These are phyloP conservation scores for Xylaria longipes DNA, from an alignment of 495 filamentous ascomycete species.

Conservation along the genomic window DNA sequence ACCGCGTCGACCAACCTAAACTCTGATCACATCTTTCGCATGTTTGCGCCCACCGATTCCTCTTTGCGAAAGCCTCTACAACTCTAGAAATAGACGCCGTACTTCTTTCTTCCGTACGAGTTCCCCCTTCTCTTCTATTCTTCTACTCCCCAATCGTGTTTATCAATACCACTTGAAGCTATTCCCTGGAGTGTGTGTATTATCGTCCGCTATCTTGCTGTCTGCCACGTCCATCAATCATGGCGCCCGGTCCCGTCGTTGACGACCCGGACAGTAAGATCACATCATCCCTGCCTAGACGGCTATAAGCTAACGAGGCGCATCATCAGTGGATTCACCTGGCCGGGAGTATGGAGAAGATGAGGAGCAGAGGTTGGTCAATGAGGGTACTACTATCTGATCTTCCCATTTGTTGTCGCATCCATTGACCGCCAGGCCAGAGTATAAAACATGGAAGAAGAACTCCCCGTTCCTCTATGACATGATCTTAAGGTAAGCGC, in stretches of 20 bases:
- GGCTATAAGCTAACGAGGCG: slow-evolving; percentile 27
- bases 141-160: neutral
- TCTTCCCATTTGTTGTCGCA: neutral
- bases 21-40: slow-evolving; percentile 14
- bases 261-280: slow-evolving; percentile 60
- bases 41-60: neutral
- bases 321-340: slow-evolving; percentile 50
- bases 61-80: neutral
- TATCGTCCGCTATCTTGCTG: neutral
- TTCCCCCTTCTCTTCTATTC: neutral
- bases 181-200: neutral
- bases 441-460: slow-evolving; percentile 99
- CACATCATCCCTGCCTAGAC: neutral
- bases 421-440: slow-evolving; percentile 52
- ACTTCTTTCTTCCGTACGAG: neutral
- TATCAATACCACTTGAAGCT: neutral
- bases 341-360: slow-evolving; percentile 75
- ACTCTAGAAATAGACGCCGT: neutral
- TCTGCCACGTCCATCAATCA: slow-evolving; percentile 36
- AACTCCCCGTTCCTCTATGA: slow-evolving; percentile 98
- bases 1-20: slow-evolving; percentile 34
- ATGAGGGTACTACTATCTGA: slow-evolving; percentile 70
- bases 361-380: slow-evolving; percentile 81
- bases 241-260: slow-evolving; percentile 55
- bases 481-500: slow-evolving; percentile 75